Base-by-base conservation (phyloP, 2,329 filamentous ascomycete species). In the Fusarium sp. region DNA sequence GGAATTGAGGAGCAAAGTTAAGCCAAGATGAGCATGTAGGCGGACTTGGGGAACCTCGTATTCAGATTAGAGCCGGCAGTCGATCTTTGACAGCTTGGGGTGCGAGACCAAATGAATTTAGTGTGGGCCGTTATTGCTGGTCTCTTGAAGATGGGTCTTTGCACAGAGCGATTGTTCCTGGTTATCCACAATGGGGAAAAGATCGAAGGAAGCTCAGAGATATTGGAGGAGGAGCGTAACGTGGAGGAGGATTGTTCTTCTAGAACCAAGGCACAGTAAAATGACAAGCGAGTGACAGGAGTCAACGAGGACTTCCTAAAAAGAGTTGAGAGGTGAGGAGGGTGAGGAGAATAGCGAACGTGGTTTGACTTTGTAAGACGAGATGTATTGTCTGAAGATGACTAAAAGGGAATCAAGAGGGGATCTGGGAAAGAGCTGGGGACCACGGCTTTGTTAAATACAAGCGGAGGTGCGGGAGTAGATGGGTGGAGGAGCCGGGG, bases 281-380 rank as follows among this genome's bases (percentile, higher is more conserved):
- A 82, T 89, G 90, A 88, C 82, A 89, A 90, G 88, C 88, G 88
- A 90, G 87, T 88, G 88, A 90, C 87, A 89, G 88, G 88, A 90
- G 88, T 84, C 88, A 82, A 85, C 88, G 88, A 90, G 88, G 88
- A 88, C 87, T 90, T 90, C 88, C 88, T 88, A 85, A 78, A 35
- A 35, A 66, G 62, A 57, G 66, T 67, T 76, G 76, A 76, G 71
- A 71, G 77, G 78, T 57, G 71, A 73, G 73, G 74, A 78, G 77
- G 77, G 76, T 37, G 58, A 44, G 59, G 61, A 59, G 76, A 77
- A 80, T 82, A 84, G 83, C 83, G 83, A 85, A 80, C 79, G 84
- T 85, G 73, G 67, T 72, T 62, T 71, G 61, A 64, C 56, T 71
- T 68, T 71, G 65, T 60, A 61, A 68, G 67, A 61, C 56, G 62